Base-by-base conservation (phyloP, 2,329 filamentous ascomycete species). In the Fusarium sublunatum region DNA sequence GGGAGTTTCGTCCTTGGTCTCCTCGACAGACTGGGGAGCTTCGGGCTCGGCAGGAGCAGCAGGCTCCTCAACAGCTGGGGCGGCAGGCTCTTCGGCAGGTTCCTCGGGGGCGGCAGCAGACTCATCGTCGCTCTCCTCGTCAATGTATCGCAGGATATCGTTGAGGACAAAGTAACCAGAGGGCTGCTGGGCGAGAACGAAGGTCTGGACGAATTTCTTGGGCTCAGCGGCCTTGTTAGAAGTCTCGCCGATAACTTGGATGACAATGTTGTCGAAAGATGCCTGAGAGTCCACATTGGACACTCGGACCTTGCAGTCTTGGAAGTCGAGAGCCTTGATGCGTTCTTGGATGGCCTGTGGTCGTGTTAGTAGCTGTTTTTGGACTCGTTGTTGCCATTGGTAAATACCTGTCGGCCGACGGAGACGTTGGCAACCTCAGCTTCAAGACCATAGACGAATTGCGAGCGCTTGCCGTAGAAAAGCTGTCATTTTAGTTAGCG, bases 121-220 rank as follows among this genome's bases (percentile, higher is more conserved):
- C 61, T 89, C 88, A 58, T 91, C 91, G 60, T 97, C 93, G 38
- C 85, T 85, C 70, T 94, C 91, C 61, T 95, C 92, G 65, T 90
- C 88, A 67, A 99, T 88, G 79, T 96, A 98, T 70, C 95, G 87
- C 82, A 98, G 92, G 76, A 99, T 97, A 74, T 99, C 95, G 78
- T 99, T 99, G 71, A 99, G 86, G 31, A 99, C 94, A 72, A 96
- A 99, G 83, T 98, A 99, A 65, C 95, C 95, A 54, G 94, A 96
- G 45, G 92, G 92, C 81, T 99, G 95, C 78, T 94, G 89, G 44
- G 95, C 95, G 63, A 99, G 91, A 63, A 99, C 92, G 71, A 99
- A 99, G 48, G 94, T 98, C 84, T 99, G 95, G 36, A 93, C 91
- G 74, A 99, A 99, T 78, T 97, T 97, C 83, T 91, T 93, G 73